Percentiles rank a stretch among this genome's conserved stretches.
phyloP scores from a whole-genome alignment of 768 basidiomycete genomes.

The Boletus rubroflammeus region DNA sequence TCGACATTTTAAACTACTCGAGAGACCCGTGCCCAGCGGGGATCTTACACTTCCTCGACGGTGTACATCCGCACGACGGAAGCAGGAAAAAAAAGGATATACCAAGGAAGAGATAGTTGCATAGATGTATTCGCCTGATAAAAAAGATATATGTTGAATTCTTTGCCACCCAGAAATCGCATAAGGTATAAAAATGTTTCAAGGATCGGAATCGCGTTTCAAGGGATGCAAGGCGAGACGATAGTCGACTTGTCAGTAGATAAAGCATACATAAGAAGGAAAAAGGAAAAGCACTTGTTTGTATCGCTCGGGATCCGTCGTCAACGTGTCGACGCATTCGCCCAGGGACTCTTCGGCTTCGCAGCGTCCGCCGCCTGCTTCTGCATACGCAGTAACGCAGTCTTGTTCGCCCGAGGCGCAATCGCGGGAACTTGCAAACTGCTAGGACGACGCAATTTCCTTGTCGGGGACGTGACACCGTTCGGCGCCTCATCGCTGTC shows the following conservation, averaged over 20 bases:
- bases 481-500: constrained; percentile 22
- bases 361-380: constrained; percentile 47
- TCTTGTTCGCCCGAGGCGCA: constrained; percentile 67
- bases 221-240: constrained; percentile 7
- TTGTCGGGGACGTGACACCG: constrained; percentile 24
- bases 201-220: constrained; percentile 19
- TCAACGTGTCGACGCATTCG: constrained; percentile 29
- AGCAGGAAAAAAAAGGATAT: constrained; percentile 2
- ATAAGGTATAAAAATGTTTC: constrained; percentile 5
- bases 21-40: constrained; percentile 17
- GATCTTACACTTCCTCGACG: constrained; percentile 1
- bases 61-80: constrained; percentile 9
- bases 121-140: constrained; percentile 9
- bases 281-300: not conserved
- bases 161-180: constrained; percentile 18
- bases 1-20: not conserved
- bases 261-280: constrained; percentile 15
- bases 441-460: constrained; percentile 46
- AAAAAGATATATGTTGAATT: constrained; percentile 5
- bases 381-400: constrained; percentile 64
- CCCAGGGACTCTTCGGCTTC: constrained; percentile 33
- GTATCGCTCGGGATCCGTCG: not conserved
- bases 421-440: constrained; percentile 60
- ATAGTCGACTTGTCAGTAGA: constrained; percentile 12
- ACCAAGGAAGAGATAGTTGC: constrained; percentile 7